A percentile compares a stretch with the other conserved stretches of the same genome.
phyloP scores from a whole-genome alignment of 78 protist species.

The Protostelium mycophagum region DNA sequence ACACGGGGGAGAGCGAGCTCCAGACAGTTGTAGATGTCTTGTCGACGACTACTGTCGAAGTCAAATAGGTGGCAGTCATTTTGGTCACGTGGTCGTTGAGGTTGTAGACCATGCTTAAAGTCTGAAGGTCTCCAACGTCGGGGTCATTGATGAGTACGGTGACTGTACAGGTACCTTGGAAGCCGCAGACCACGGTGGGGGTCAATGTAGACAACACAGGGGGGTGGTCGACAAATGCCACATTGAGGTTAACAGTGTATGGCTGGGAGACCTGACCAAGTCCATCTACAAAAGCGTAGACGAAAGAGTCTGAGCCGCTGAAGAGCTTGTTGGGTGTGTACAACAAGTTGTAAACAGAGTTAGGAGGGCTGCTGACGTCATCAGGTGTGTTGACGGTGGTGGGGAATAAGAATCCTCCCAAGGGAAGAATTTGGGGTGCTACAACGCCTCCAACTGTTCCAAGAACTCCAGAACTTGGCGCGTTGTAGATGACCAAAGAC shows the following conservation, averaged over 20 bases:
- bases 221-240: background rate
- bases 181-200: background rate
- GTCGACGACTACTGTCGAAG: background rate
- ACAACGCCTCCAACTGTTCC: background rate
- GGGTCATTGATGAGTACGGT: background rate
- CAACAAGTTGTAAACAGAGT: background rate
- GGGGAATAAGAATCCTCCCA: background rate
- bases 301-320: background rate
- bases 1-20: background rate
- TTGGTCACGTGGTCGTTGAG: background rate
- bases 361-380: too few relatives aligned
- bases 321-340: background rate
- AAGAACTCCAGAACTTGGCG: background rate
- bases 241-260: background rate
- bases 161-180: background rate
- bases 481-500: background rate
- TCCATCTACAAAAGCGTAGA: background rate
- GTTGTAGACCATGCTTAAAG: background rate
- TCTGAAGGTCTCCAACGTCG: background rate
- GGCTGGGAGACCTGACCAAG: background rate
- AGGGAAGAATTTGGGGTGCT: background rate
- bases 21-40: background rate
- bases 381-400: background rate
- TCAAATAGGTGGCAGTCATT: background rate
- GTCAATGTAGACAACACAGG: background rate